phyloP scores from a whole-genome alignment of 495 filamentous ascomycete species.

The Daldinia vernicosa region DNA sequence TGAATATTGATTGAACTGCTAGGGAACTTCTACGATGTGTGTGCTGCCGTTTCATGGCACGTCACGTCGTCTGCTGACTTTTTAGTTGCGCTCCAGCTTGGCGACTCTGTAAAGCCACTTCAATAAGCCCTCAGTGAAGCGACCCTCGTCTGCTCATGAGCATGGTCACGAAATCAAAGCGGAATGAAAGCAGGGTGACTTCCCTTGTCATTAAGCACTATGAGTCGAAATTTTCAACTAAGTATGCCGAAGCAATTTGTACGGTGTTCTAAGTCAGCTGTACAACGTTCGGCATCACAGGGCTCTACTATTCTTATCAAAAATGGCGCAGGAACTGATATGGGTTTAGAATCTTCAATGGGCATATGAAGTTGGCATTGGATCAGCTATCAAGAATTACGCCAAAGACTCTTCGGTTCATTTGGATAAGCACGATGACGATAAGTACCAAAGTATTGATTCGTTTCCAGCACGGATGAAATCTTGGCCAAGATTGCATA shows the following conservation, averaged over 20 bases:
- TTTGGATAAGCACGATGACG: slow-evolving; percentile 25
- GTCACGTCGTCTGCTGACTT: background rate
- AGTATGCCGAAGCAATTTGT: slow-evolving; percentile 3
- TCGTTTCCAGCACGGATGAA: slow-evolving; percentile 8
- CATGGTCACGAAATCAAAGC: slow-evolving; percentile 13
- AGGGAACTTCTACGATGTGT: slow-evolving; percentile 10
- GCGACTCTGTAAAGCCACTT: slow-evolving; percentile 3
- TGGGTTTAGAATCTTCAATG: slow-evolving; percentile 12
- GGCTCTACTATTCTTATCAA: slow-evolving; percentile 7
- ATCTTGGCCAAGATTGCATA: slow-evolving; percentile 6
- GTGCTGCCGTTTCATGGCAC: background rate
- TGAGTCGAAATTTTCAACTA: slow-evolving; percentile 13
- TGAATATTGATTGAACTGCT: slow-evolving; percentile 4
- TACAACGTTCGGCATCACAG: background rate
- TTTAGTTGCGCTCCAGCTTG: slow-evolving; percentile 6
- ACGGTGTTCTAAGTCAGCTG: slow-evolving; percentile 5
- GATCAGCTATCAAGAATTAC: slow-evolving; percentile 6
- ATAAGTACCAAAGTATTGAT: slow-evolving; percentile 12
- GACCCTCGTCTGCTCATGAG: slow-evolving; percentile 3
- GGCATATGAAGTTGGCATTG: slow-evolving; percentile 12
- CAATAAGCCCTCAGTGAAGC: slow-evolving; percentile 13
- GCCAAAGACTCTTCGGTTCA: slow-evolving; percentile 12
- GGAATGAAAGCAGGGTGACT: slow-evolving; percentile 10
- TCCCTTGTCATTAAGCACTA: slow-evolving; percentile 4
- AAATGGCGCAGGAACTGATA: slow-evolving; percentile 18